Evolutionary conservation across 140 eudicot species (phyloP), one percentile per base, ranked within the genome.

Genomic region (Anethum foeniculum): DNA sequence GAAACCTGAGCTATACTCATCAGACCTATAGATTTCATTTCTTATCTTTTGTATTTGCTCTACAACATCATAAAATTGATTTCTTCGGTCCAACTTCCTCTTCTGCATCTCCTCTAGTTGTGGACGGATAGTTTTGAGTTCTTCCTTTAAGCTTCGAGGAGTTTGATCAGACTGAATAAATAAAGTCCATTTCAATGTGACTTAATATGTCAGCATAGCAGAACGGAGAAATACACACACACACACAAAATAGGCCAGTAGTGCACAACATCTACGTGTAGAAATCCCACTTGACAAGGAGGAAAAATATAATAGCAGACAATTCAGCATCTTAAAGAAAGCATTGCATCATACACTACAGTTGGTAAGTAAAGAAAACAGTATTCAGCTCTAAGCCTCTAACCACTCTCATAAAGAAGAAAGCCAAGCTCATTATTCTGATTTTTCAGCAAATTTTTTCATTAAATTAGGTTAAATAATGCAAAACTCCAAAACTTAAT

Each of bases 31-130:
- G 28, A 94, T 94, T 58, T 92, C 98, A 74, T 84, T 76, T 71
- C 83, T 86, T 34, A 92, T 82, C 76, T 84, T 89, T 76, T 89
- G 94, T 51, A 89, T 89, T 69, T 94, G 89, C 71, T 87, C 92
- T 60, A 92, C 23, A n/a, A 90, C 90, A 81, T 94, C 90, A 43
- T 86, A 47, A 76, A 94, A 90, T 54, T 89, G 94, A 76, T 81
- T 89, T 80, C 82, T 88, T 76, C 98, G 86, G 27, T 92, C 97
- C 48, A 5, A 16, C 85, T 92, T 94, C 82, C 93, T 84, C 71
- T 88, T 90, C 71, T 85, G 86, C 95, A 94, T 90, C 83, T 90
- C 98, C 77, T 94, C 96, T 48, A 92, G 43, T 77, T 88, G 88
- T 38, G 91, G 89, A 77, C 77, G 86, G 72, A 90, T 84, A 72